Base-by-base conservation (phyloP, 2,329 filamentous ascomycete genomes). In the Cytospora piceicola region DNA sequence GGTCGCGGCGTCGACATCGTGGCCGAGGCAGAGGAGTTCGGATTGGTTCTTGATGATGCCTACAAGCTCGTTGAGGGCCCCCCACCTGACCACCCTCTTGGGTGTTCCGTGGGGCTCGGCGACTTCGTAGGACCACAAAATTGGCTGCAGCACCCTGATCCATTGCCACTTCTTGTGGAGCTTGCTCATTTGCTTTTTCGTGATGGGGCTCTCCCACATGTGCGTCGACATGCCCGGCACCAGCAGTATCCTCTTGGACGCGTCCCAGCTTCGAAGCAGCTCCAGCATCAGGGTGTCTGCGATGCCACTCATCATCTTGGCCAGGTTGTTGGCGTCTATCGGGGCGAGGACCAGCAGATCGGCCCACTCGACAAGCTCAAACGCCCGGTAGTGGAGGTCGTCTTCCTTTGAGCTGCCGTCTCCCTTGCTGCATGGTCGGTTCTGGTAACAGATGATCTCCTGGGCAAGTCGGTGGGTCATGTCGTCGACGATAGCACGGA, bases 161-260 rank as follows among this genome's bases (percentile, higher is more conserved):
- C 93, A 97, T 61, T 89, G 89, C 92, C 92, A 96, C 75, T 93
- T 94, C 69, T 87, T 83, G 69, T 89, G 85, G 52, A 97, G 87
- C 77, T 96, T 95, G 77, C 87, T 90, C 67, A 97, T 84, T 74
- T 97, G 93, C 72, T 93, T 90, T 79, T 91, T 92, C 20, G 92
- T 96, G 79, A 94, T 89, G 2, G 93, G 92, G 72, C 95, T 93
- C 74, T 94, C 88, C 93, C 93, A 96, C 88, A 94, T 93, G 67
- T 91, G 85, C 1, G 87, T 88, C 39, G 91, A 94, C 93, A 97
- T 96, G 69, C 92, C 92, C 0, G 94, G 93, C 8, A 96, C 89
- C 65, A 97, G 80, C 58, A 97, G 79, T 34, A 96, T 90, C 71
- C 90, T 91, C 78, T 97, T 97, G 8, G 89, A 90, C 0, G 90